Base-by-base conservation (phyloP, 139 green algal genomes). In the Chlorella sorokiniana region DNA sequence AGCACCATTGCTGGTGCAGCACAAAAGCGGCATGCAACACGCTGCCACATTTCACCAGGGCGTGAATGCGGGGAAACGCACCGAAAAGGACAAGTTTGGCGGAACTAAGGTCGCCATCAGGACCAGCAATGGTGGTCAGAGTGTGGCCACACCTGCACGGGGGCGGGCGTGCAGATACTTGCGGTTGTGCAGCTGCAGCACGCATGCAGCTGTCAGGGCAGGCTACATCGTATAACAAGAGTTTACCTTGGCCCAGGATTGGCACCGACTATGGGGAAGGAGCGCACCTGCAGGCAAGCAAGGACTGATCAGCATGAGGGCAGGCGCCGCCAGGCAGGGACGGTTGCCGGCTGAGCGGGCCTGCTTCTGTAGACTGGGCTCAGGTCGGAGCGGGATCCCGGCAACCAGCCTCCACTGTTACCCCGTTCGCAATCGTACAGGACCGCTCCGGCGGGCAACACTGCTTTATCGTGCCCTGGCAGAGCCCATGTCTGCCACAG, bases 41-140 rank as follows among this genome's bases (percentile, higher is more conserved):
- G 56, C 56, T 65, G 56, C 48, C 48, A 65, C 18, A 31, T n/a
- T n/a, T n/a, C n/a, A n/a, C n/a, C n/a, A n/a, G n/a, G 20, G n/a
- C 44, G 69, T n/a, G 22, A 62, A 1, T 18, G 41, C 67, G 52
- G 41, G 59, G n/a, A 27, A 52, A 67, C 91, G 81, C 75, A 95
- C 95, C 96, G 81, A 98, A 98, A 29, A 98, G 59, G 4, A 99
- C 86, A 3, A 99, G 90, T 52, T 93, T 94, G 6, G 93, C 91
- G 6, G 88, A 89, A 3, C 81, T 86, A 0, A 93, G 76, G 74
- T 97, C 92, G 1, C 89, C 91, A 74, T 96, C 91, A 11, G 91
- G 88, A 0, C 89, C 91, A 6, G 89, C 79, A 45, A 98, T 93
- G 10, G 94, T 89, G 3, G 96, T 98, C 10, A 99, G 89, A 5